Base-by-base conservation (phyloP, 1,284 basidiomycete genomes). In the Boletus sp. region DNA sequence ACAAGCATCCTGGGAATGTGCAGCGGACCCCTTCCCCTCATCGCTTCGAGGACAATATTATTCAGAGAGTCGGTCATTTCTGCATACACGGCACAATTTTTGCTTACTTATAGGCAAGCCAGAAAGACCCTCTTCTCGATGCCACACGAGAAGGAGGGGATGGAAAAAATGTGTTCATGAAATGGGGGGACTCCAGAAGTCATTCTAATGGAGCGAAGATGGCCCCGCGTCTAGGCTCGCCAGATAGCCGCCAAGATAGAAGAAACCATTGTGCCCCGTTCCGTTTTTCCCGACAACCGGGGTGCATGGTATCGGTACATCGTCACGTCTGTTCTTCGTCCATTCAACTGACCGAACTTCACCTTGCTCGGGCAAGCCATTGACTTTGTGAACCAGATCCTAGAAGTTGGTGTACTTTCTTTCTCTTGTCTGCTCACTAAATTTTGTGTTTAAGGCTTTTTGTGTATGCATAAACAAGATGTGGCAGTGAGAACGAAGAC, bases 351-450 rank as follows among this genome's bases (percentile, higher is more conserved):
- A 24, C 75, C 73, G 5, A 57, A 61, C 4, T 75, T 78, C 55
- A 64, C 64, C 0, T 71, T 66, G 7, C 53, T 71, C 13, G 67
- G 65, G 18, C 71, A 78, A 58, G 65, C 65, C 5, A 45, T 72
- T 1, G 70, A 74, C 16, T 74, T 73, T 46, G 63, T 77, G n/a
- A 55, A 62, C 7, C 77, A 77, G 54, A 67, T 69, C 36, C 36
- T 33, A 33, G 31, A 12, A 12, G 31, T 12, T 33, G 31, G 31
- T 33, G 12, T 33, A 12, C 11, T 33, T 12, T 12, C 11, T 33
- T 33, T 33, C 12, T 33, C 31, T 33, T 12, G 31, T 12, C 31
- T 33, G 31, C 31, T 33, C 11, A 12, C 31, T 33, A 33, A 33
- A 33, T 12, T 3, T 33, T 33, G 31, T 4, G 12, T 33, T 33